phyloP scores from a whole-genome alignment of 169 alveolate species.

The Plasmodium cynomolgi region DNA sequence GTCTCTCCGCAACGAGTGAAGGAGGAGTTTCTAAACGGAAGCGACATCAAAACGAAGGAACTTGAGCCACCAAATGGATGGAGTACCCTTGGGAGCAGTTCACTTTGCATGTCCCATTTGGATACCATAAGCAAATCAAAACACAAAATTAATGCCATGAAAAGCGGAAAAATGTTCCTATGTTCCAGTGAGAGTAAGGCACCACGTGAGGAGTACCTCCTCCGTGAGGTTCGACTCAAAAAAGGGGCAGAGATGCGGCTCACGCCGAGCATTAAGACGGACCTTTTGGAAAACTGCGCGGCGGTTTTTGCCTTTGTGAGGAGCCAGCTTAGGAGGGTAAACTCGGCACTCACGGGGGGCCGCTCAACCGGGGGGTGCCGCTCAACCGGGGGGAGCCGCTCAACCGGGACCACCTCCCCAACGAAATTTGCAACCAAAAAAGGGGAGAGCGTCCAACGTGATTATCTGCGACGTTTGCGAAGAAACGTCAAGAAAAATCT shows the following conservation, averaged over 20 bases:
- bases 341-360: neutral
- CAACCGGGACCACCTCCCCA: neutral
- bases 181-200: neutral
- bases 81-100: neutral
- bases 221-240: neutral
- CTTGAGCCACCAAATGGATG: neutral
- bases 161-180: neutral
- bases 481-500: neutral
- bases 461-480: neutral
- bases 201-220: neutral
- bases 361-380: neutral
- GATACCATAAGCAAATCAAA: neutral
- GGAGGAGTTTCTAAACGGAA: neutral
- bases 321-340: neutral
- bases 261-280: neutral
- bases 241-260: neutral
- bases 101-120: neutral
- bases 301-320: conserved; percentile 1
- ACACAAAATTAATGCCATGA: conserved; percentile 13
- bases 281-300: conserved; percentile 9
- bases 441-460: neutral
- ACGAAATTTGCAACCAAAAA: neutral
- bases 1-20: neutral
- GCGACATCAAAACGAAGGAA: neutral
- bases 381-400: neutral